Base-by-base conservation (phyloP, 495 filamentous ascomycete genomes). In the Penicillium cataractarum region DNA sequence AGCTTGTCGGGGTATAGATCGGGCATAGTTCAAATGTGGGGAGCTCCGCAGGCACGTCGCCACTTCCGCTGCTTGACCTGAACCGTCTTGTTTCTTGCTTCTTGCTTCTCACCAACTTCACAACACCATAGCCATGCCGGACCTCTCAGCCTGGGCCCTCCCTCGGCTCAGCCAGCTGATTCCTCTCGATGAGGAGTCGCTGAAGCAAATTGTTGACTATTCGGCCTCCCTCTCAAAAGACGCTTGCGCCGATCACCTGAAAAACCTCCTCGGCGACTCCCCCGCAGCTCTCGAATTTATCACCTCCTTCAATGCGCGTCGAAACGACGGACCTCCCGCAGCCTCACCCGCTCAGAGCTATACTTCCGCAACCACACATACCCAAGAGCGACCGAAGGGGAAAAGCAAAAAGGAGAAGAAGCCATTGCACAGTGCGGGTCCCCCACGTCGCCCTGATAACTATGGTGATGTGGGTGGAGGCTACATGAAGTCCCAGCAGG, bases 221-320 rank as follows among this genome's bases (percentile, higher is more conserved):
- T 86, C 92, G 3, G 78, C 86, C 22, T 87, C 84, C 13, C 79
- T 90, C 1, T 86, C 92, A 31, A 92, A 89, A 67, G 79, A 87
- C 39, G 88, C 88, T 60, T 91, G 90, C 19, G 90, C 87, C 27
- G 87, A 92, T 22, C 89, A 97, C 73, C 89, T 99, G 62, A 91
- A 89, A 74, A 90, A 92, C 72, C 80, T 98, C 32, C 86, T 99
- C 2, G 95, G 93, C 49, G 92, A 96, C 71, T 92, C 92, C 6
- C 85, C 92, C 15, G 87, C 90, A 62, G 88, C 90, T 1, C 75
- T 97, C 61, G 92, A 96, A 61, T 99, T 98, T 72, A 97, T 99
- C 67, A 86, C 92, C 24, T 87, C 88, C 44, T 98, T 97, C 82
- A 98, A 95, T 72, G 80, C 87, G 10, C 88, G 86, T 32, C 86